phyloP scores from a whole-genome alignment of 2,329 filamentous ascomycete genomes.

The Torrubiella hemipterigena region DNA sequence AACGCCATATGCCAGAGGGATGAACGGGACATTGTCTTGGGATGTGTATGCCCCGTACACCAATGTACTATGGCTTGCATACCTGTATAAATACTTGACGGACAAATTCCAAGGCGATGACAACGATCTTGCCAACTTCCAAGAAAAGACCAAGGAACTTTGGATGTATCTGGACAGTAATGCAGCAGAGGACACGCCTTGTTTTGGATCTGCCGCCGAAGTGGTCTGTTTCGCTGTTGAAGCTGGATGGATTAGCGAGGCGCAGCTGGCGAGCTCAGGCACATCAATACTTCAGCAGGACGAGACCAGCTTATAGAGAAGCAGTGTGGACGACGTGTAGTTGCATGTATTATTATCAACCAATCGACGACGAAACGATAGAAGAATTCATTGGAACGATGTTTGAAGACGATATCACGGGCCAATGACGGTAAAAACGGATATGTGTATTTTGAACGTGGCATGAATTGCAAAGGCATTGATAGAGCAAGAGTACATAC shows the following conservation, averaged over 20 bases:
- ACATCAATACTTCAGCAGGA: conserved; percentile 24
- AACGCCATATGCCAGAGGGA: conserved; percentile 31
- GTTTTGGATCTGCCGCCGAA: conserved; percentile 43
- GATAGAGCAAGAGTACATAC: no score
- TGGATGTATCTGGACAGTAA: conserved; percentile 41
- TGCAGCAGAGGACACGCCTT: conserved; percentile 31
- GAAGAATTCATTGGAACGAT: no score
- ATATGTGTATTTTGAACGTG: no score
- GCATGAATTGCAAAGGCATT: no score
- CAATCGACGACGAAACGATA: no score
- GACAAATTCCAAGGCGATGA: conserved; percentile 33
- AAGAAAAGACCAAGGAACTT: conserved; percentile 36
- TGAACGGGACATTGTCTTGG: conserved; percentile 42
- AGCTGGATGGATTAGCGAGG: conserved; percentile 42
- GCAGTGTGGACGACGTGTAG: conserved; percentile 16
- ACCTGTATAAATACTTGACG: conserved; percentile 43
- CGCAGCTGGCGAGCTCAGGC: conserved; percentile 32
- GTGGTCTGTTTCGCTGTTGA: conserved; percentile 45
- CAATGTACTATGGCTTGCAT: conserved; percentile 54
- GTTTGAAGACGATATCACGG: no score
- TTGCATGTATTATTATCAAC: no score
- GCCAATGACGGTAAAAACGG: no score
- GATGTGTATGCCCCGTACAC: conserved; percentile 44
- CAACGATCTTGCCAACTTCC: conserved; percentile 33
- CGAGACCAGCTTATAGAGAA: conserved; percentile 26